A percentile compares a stretch with the other conserved stretches of the same genome.
Conservation (phyloP, 2,329 filamentous ascomycete species). For the Alternaria longipes region DNA sequence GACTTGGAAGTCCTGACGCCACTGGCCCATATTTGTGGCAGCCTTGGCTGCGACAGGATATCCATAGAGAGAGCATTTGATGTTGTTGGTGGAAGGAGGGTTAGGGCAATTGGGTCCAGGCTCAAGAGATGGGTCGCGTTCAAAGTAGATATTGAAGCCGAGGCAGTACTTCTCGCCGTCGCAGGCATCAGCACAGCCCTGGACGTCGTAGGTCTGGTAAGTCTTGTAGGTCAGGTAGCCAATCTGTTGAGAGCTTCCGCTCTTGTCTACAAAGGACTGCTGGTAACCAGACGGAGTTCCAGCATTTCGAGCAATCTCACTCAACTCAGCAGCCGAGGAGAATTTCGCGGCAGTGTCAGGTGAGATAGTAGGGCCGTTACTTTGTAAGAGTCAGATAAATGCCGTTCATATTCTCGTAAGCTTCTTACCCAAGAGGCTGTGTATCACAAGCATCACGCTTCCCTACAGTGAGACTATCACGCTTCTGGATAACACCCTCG, state of each 20-base stretch:
- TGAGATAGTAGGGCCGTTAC: too few relatives aligned
- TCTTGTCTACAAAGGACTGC: slow-evolving; percentile 26
- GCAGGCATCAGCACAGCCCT: slow-evolving; percentile 31
- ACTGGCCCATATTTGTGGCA: slow-evolving; percentile 38
- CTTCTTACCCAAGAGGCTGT: slow-evolving; percentile 5
- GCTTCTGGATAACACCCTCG: slow-evolving; percentile 19
- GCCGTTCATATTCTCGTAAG: too few relatives aligned
- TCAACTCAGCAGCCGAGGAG: too few relatives aligned
- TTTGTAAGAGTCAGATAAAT: too few relatives aligned
- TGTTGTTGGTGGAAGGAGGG: slow-evolving; percentile 34
- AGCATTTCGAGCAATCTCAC: slow-evolving; percentile 19
- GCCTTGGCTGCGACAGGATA: slow-evolving; percentile 28
- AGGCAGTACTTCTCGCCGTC: slow-evolving; percentile 34
- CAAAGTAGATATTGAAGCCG: slow-evolving; percentile 43
- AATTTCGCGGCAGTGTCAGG: too few relatives aligned
- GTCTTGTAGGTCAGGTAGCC: slow-evolving; percentile 42
- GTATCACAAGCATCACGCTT: too few relatives aligned
- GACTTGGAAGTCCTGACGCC: slow-evolving; percentile 35
- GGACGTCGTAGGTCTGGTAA: slow-evolving; percentile 27
- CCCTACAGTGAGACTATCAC: neutral
- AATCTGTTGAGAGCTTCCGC: slow-evolving; percentile 32
- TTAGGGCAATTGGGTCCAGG: slow-evolving; percentile 27
- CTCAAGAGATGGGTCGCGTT: slow-evolving; percentile 34
- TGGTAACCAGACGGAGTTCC: too few relatives aligned
- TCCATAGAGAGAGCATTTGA: slow-evolving; percentile 42